Conservation (phyloP, 2,329 filamentous ascomycete species). For the Aureobasidium sp. region DNA sequence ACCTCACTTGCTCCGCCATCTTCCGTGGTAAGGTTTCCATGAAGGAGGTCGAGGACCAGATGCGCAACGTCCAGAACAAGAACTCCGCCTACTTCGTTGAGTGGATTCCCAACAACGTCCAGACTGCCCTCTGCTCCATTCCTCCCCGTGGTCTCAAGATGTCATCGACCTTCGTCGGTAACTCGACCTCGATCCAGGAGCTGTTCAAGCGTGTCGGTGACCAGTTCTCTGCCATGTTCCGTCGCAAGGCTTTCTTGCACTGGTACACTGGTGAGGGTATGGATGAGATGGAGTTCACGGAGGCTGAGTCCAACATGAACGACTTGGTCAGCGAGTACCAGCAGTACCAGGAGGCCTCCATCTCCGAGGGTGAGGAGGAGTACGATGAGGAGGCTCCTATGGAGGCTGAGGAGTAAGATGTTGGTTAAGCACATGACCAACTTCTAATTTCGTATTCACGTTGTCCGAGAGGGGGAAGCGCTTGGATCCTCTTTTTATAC, state of each 20-base stretch:
- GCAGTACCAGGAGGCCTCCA: constrained; percentile 98
- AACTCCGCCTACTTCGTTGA: constrained; percentile 99
- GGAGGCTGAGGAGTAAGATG: constrained; percentile 61
- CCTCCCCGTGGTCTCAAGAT: constrained; percentile 97
- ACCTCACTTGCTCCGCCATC: constrained; percentile 98
- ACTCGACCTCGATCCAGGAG: constrained; percentile 99
- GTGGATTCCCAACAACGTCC: constrained; percentile 99
- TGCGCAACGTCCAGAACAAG: constrained; percentile 99
- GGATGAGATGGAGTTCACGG: constrained; percentile 99
- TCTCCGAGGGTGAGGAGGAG: constrained; percentile 96
- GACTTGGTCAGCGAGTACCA: constrained; percentile 99
- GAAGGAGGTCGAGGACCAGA: constrained; percentile 99
- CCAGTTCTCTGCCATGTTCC: constrained; percentile 99
- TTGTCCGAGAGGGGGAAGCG: constrained; percentile 6
- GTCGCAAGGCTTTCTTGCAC: constrained; percentile 99
- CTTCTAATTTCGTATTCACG: constrained; percentile 12
- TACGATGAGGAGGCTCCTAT: constrained; percentile 76
- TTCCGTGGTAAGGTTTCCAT: constrained; percentile 99
- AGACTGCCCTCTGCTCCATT: constrained; percentile 98
- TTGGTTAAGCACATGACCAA: not conserved
- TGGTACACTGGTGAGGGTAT: constrained; percentile 99
- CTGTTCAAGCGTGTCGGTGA: constrained; percentile 99
- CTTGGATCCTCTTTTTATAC: constrained; percentile 14
- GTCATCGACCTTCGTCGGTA: constrained; percentile 98
- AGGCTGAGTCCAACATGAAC: constrained; percentile 99